Percentiles rank a stretch among this genome's conserved stretches.
Conservation (phyloP, 2,329 filamentous ascomycete genomes). For the Penicillium sp. region DNA sequence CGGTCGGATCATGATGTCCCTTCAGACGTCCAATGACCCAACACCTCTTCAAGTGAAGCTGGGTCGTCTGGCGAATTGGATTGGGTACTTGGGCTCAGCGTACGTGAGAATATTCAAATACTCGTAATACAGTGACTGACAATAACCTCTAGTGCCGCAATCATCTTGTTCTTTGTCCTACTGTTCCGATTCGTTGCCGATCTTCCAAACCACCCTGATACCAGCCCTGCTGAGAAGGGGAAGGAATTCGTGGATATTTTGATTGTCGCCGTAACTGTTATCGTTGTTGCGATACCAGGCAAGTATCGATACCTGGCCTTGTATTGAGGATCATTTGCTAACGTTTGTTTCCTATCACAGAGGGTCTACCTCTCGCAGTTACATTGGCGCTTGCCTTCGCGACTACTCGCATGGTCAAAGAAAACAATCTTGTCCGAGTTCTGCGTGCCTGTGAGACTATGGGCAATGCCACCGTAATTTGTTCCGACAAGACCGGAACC, state of each 20-base stretch:
- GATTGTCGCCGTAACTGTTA: slow-evolving; percentile 77
- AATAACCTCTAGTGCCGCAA: slow-evolving; percentile 57
- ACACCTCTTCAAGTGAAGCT: slow-evolving; percentile 78
- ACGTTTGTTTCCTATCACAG: slow-evolving; percentile 48
- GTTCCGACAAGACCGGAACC: slow-evolving; percentile 78
- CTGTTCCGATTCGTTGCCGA: slow-evolving; percentile 82
- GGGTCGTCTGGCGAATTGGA: slow-evolving; percentile 74
- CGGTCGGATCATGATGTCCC: slow-evolving; percentile 73
- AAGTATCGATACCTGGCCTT: slow-evolving; percentile 16
- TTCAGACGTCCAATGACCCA: slow-evolving; percentile 74
- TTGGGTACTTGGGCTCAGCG: slow-evolving; percentile 75
- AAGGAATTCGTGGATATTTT: slow-evolving; percentile 76
- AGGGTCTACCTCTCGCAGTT: slow-evolving; percentile 77
- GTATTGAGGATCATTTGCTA: slow-evolving; percentile 5
- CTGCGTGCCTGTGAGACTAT: slow-evolving; percentile 79
- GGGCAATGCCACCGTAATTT: slow-evolving; percentile 79
- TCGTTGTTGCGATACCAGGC: slow-evolving; percentile 74
- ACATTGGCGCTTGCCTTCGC: slow-evolving; percentile 77
- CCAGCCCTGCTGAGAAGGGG: slow-evolving; percentile 71
- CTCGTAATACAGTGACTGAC: slow-evolving; percentile 15
- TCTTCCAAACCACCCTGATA: slow-evolving; percentile 56
- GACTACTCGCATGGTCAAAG: slow-evolving; percentile 74
- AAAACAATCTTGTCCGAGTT: slow-evolving; percentile 76
- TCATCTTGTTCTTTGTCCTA: slow-evolving; percentile 80
- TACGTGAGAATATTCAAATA: slow-evolving; percentile 24